Percentiles rank a stretch among this genome's conserved stretches.
Conservation (phyloP, 805 yeast species). For the Metschnikowia dekortorum region DNA sequence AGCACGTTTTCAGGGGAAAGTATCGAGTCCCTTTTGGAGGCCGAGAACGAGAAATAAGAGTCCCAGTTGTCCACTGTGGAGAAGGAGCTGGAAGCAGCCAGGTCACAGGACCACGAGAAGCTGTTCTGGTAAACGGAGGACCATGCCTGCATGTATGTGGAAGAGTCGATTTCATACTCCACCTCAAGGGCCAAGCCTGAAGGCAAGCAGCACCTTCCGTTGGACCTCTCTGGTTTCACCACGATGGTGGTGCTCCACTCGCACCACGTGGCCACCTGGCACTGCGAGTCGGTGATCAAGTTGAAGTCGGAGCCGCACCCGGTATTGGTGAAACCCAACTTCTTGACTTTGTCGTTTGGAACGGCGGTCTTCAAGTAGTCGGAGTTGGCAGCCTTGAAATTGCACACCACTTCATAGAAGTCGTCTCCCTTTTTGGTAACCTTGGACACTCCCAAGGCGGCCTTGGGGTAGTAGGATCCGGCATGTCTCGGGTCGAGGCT, state of each 20-base stretch:
- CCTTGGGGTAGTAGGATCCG: constrained; percentile 4
- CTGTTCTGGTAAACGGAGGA: not conserved
- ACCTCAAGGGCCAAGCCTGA: constrained; percentile 4
- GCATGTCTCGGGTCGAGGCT: not conserved
- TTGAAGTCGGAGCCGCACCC: constrained; percentile 6
- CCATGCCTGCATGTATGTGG: constrained; percentile 4
- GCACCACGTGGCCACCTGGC: constrained; percentile 2
- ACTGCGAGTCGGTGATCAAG: constrained; percentile 1
- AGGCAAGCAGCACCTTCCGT: constrained; percentile 10
- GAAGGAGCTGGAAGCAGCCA: not conserved
- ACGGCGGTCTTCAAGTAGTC: constrained; percentile 1
- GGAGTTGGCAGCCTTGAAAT: constrained; percentile 6
- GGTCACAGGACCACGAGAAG: constrained; percentile 2
- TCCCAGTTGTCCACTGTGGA: not conserved
- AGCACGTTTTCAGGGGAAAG: not conserved
- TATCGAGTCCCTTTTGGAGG: constrained; percentile 6
- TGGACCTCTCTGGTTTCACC: constrained; percentile 4
- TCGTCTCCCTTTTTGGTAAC: constrained; percentile 3
- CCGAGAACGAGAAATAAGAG: not conserved
- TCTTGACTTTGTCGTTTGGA: constrained; percentile 2
- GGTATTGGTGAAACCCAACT: constrained; percentile 4
- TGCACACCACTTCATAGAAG: constrained; percentile 5
- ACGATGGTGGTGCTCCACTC: constrained; percentile 7
- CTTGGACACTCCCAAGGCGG: constrained; percentile 4
- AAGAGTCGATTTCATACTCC: not conserved